Base-by-base conservation (phyloP, 768 basidiomycete genomes). In the Amanita polypyramis region DNA sequence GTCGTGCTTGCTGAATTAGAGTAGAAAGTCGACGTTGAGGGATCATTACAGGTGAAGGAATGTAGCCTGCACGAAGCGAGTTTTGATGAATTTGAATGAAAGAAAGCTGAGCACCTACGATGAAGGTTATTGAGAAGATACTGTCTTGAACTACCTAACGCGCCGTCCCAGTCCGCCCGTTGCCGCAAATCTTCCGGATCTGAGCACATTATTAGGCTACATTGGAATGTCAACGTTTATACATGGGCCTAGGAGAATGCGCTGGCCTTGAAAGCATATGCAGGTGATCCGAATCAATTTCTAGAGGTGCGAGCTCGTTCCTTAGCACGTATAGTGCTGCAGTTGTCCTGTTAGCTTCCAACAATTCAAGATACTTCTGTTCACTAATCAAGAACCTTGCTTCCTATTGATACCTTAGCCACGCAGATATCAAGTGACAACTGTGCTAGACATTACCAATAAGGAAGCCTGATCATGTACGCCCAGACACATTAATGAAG, bases 351-450 rank as follows among this genome's bases (percentile, higher is more conserved):
- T 76, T 77, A 3, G 77, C 75, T 58, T 97, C 95, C 43, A 99
- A 71, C 15, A 89, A 71, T 60, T 99, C 96, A 35, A 98, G 73
- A 64, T 96, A 99, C 67, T 96, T 94, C 75, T 99, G 96, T 65
- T 87, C 84, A 51, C 82, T 83, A 54, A 99, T 88, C 52, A 94
- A 70, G 64, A 94, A 96, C 52, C 72, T 80, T 17, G 86, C 84
- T 57, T 86, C 81, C 85, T 95, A 57, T 42, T 52, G 46, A 52
- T 51, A 51, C 52, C 40, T 50, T 33, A 51, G 45, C 37, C 32
- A 53, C 20, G 43, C n/a, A 35, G 34, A 42, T 40, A 41, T 27
- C 20, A 8, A 8, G 14, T 10, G 33, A 9, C 15, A 34, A 39
- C 11, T 12, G 32, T 15, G 25, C 25, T 7, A 20, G 51, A 39